Evolutionary conservation across 768 basidiomycete genomes (phyloP).

Genomic region (Suillus subalutaceus): DNA sequence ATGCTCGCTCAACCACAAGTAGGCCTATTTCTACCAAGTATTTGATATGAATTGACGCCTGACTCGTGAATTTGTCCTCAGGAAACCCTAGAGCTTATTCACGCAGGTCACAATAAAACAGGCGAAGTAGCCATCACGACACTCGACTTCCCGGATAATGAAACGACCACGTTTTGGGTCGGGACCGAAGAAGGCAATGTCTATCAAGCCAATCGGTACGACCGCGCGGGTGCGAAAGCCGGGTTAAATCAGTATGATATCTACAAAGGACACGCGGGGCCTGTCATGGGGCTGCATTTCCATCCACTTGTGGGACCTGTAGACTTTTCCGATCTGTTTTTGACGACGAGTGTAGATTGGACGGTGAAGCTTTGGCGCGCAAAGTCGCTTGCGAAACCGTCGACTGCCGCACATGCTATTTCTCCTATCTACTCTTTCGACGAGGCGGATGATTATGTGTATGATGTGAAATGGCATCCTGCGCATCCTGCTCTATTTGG

Average conservation of each 20-base stretch:
- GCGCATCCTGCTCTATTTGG: constrained; percentile 93
- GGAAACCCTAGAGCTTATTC: constrained; percentile 93
- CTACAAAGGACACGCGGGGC: constrained; percentile 91
- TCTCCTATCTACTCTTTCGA: constrained; percentile 91
- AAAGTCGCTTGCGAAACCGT: constrained; percentile 74
- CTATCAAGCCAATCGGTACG: constrained; percentile 96
- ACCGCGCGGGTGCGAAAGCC: constrained; percentile 95
- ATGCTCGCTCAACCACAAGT: constrained; percentile 99
- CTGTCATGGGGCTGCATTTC: constrained; percentile 93
- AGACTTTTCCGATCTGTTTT: constrained; percentile 94
- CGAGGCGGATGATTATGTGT: constrained; percentile 98
- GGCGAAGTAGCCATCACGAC: constrained; percentile 95
- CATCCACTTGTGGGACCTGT: constrained; percentile 90
- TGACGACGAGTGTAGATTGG: constrained; percentile 95
- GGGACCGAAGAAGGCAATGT: constrained; percentile 98
- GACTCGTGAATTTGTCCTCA: constrained; percentile 32
- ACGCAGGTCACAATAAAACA: constrained; percentile 93
- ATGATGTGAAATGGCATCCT: constrained; percentile 98
- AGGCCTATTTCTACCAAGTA: constrained; percentile 12
- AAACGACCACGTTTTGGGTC: constrained; percentile 96
- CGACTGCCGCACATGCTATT: constrained; percentile 55
- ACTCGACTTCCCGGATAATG: constrained; percentile 93
- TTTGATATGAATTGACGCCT: background rate
- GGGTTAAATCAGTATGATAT: constrained; percentile 92
- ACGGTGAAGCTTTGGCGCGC: constrained; percentile 97